phyloP scores from a whole-genome alignment of 1,139 yeast genomes.

The Yamadazyma atlantica region DNA sequence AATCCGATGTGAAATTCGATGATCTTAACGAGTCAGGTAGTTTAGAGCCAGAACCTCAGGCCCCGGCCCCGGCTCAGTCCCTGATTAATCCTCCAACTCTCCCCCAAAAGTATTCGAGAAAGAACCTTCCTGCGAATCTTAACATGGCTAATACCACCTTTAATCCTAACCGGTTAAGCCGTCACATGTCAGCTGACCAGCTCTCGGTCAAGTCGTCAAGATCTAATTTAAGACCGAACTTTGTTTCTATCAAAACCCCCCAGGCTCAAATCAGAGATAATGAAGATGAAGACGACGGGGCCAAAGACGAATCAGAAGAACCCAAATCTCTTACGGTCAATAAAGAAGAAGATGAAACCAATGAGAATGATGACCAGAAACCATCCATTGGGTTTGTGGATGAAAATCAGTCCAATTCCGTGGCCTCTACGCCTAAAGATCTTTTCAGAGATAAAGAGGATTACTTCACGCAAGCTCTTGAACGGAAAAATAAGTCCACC shows the following conservation, averaged over 20 bases:
- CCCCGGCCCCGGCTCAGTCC: conserved; percentile 12
- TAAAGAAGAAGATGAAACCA: conserved; percentile 49
- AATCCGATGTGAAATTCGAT: not conserved
- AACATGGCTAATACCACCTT: conserved; percentile 3
- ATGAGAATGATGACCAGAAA: conserved; percentile 18
- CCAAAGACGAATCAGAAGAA: not conserved
- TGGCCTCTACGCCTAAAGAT: conserved; percentile 13
- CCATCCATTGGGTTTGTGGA: conserved; percentile 34
- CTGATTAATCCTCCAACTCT: not conserved
- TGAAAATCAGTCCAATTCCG: conserved; percentile 18
- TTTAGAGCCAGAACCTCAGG: too few species aligned
- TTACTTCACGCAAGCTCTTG: conserved; percentile 15
- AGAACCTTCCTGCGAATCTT: conserved; percentile 3
- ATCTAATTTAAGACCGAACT: conserved; percentile 59
- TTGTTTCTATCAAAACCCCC: conserved; percentile 78
- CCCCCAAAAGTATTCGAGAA: conserved; percentile 3
- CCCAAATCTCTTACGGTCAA: conserved; percentile 18
- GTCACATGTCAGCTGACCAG: conserved; percentile 15
- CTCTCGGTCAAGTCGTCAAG: conserved; percentile 32
- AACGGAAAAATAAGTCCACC: conserved; percentile 9
- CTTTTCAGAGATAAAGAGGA: conserved; percentile 12
- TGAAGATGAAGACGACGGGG: conserved; percentile 50
- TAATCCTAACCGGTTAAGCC: conserved; percentile 3
- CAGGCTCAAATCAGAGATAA: conserved; percentile 66
- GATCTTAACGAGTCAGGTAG: too few species aligned